Base-by-base conservation (phyloP, 2,329 filamentous ascomycete genomes). In the Lasiodiplodia citricola region DNA sequence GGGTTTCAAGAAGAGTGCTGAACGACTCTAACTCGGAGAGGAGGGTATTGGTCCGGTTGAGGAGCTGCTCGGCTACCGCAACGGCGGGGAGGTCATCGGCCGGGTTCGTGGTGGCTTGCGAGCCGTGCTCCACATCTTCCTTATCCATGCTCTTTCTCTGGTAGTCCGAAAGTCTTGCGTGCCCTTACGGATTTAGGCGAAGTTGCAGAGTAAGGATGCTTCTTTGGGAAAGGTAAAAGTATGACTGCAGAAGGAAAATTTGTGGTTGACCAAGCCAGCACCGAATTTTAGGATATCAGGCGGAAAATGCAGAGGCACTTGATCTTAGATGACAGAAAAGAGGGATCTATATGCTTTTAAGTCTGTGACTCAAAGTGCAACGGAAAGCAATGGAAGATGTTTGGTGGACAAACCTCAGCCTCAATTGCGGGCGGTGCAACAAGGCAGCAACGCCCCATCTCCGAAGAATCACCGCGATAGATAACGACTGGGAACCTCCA, bases 11-110 rank as follows among this genome's bases (percentile, higher is more conserved):
- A 0, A 68, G 23, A 1, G 6, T 8, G 7, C 25, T 25, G 50
- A 70, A 70, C 4, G 54, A 28, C 18, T 68, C 51, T 1, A 70
- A 56, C 37, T 70, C 68, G 31, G 35, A 28, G 37, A 70, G 38
- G 3, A 70, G 65, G n/a, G 18, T 28, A 25, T 58, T 68, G 62
- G 55, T 52, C 7, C 68, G 56, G 38, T 50, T 28, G n/a, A 63
- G 65, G 1, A 70, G 58, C 11, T 70, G 65, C 23, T 21, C 25
- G 14, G 66, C 64, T n/a, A 64, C 52, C n/a, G 37, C 37, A 10
- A 44, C 35, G 8, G 66, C 66, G 11, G 66, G 50, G 28, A 56
- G 50, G 6, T 68, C 56, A 13, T 54, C 44, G 13, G 35, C 21
- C 8, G 44, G 23, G 44, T 38, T 64, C 28, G 60, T 37, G 4